A percentile compares a stretch with the other conserved stretches of the same genome.
Conservation (phyloP, 2,329 filamentous ascomycete genomes). For the Teratosphaeria viscida region DNA sequence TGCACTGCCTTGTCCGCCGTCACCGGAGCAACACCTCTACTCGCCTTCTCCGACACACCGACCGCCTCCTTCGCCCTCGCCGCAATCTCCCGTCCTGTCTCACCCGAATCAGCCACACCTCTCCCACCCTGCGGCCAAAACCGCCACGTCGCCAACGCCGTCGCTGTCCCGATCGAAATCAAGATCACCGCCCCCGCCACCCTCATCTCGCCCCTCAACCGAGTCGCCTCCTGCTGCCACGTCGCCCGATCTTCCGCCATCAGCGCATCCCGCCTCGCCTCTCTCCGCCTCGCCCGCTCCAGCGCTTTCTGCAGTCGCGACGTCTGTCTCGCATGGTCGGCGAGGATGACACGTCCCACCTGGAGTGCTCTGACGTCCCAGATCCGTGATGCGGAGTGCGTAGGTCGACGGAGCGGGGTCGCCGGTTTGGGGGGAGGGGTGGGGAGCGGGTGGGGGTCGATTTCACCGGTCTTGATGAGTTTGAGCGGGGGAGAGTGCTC, state of each 20-base stretch:
- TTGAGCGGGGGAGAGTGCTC: constrained; percentile 23
- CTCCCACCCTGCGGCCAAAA: constrained; percentile 13
- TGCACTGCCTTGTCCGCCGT: not conserved
- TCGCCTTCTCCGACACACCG: not conserved
- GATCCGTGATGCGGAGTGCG: not conserved
- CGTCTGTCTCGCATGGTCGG: constrained; percentile 9
- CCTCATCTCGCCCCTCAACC: constrained; percentile 11
- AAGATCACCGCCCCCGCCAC: constrained; percentile 12
- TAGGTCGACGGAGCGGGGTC: not conserved
- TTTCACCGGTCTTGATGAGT: constrained; percentile 21
- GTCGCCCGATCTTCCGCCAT: constrained; percentile 4
- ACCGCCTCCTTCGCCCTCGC: constrained; percentile 8
- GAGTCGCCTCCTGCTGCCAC: constrained; percentile 9
- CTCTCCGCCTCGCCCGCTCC: constrained; percentile 6
- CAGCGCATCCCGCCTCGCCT: not conserved
- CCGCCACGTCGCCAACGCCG: constrained; percentile 14
- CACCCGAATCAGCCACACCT: constrained; percentile 7
- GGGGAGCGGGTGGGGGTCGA: constrained; percentile 15
- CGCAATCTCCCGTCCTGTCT: constrained; percentile 14
- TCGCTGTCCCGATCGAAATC: constrained; percentile 10
- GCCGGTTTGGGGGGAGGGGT: not conserved
- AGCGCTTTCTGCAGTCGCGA: constrained; percentile 5
- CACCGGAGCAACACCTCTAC: not conserved
- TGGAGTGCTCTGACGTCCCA: constrained; percentile 14
- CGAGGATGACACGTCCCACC: constrained; percentile 11